A percentile compares a stretch with the other conserved stretches of the same genome.
phyloP scores from a whole-genome alignment of 257 asterid species.

The Datura wrightii region DNA sequence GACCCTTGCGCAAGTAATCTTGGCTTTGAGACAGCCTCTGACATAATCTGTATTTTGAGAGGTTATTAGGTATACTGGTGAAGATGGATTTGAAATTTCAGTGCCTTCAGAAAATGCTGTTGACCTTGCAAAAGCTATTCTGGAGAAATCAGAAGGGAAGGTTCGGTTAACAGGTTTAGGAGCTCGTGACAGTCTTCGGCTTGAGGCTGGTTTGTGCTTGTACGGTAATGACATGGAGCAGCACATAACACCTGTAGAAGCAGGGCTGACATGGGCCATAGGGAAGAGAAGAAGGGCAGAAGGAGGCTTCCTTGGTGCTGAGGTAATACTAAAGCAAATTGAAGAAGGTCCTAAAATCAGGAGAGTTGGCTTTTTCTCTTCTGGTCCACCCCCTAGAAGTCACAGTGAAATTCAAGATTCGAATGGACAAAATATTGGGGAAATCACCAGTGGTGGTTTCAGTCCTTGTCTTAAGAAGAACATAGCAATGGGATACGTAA shows the following conservation, averaged over 20 bases:
- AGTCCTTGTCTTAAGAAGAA: slow-evolving; percentile 97
- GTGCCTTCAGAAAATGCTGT: slow-evolving; percentile 89
- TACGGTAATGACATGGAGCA: slow-evolving; percentile 99
- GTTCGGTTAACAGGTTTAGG: slow-evolving; percentile 85
- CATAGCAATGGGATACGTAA: slow-evolving; percentile 96
- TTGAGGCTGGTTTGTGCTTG: slow-evolving; percentile 93
- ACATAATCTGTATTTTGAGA: slow-evolving; percentile 13
- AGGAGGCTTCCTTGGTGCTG: slow-evolving; percentile 96
- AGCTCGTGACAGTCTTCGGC: slow-evolving; percentile 97
- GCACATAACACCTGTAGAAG: slow-evolving; percentile 91
- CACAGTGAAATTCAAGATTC: slow-evolving; percentile 93
- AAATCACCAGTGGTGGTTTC: slow-evolving; percentile 95
- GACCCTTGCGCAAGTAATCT: slow-evolving; percentile 8
- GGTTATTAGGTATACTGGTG: slow-evolving; percentile 88
- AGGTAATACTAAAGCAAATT: slow-evolving; percentile 83
- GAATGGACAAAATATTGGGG: slow-evolving; percentile 81
- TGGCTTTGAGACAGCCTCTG: background rate
- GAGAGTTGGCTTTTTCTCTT: slow-evolving; percentile 80
- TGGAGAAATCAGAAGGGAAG: slow-evolving; percentile 91
- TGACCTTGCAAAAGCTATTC: slow-evolving; percentile 90
- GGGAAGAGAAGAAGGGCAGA: slow-evolving; percentile 97
- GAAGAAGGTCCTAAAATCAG: slow-evolving; percentile 80
- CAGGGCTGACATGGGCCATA: slow-evolving; percentile 97
- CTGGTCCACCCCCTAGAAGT: slow-evolving; percentile 92
- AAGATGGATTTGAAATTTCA: slow-evolving; percentile 98